phyloP scores from a whole-genome alignment of 257 asterid genomes.

The Verbena officinalis region DNA sequence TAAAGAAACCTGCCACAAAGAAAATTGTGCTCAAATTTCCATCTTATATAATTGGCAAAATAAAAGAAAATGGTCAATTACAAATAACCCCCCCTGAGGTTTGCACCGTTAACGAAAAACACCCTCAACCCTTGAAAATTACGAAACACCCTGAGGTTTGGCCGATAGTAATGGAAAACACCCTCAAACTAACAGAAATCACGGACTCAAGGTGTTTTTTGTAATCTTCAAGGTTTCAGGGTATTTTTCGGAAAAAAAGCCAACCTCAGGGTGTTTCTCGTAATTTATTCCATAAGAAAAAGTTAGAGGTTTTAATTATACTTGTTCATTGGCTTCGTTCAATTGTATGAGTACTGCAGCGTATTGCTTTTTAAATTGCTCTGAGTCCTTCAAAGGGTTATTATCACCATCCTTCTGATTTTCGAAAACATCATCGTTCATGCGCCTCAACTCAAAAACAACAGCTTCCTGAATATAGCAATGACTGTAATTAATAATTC shows the following conservation, averaged over 20 bases:
- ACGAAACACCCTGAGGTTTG: too few relatives aligned
- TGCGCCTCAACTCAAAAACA: conserved; percentile 75
- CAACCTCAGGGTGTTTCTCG: too few relatives aligned
- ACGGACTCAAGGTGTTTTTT: too few relatives aligned
- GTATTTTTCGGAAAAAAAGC: too few relatives aligned
- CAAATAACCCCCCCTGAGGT: too few relatives aligned
- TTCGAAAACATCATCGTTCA: conserved; percentile 84
- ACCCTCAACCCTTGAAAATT: too few relatives aligned
- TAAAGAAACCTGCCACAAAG: conserved; percentile 61
- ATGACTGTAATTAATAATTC: conserved; percentile 35
- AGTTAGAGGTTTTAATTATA: conserved; percentile 29
- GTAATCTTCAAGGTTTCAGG: too few relatives aligned
- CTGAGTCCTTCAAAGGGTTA: conserved; percentile 75
- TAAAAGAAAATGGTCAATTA: conserved; percentile 19
- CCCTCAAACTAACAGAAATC: too few relatives aligned
- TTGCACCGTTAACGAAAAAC: too few relatives aligned
- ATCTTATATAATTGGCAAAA: background rate
- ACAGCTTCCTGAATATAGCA: conserved; percentile 69
- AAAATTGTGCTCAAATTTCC: conserved; percentile 3
- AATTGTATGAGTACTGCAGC: conserved; percentile 77
- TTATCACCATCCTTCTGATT: conserved; percentile 55
- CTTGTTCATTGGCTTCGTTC: conserved; percentile 77
- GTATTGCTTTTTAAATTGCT: conserved; percentile 80
- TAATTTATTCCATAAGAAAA: background rate
- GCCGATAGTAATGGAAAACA: too few relatives aligned